phyloP scores from a whole-genome alignment of 73 alveolate species.

The Paramecium bursaria region DNA sequence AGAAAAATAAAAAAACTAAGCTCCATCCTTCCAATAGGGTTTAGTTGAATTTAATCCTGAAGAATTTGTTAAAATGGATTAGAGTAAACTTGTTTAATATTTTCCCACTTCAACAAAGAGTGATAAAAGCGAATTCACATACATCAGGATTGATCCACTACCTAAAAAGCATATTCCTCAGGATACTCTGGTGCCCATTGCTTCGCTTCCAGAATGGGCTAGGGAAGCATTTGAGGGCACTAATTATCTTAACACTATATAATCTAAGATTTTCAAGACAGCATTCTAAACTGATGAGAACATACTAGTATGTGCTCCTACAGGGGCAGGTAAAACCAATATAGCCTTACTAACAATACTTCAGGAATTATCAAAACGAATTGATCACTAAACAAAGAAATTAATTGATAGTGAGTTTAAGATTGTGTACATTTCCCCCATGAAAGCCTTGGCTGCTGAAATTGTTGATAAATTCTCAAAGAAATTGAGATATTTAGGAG shows the following conservation, averaged over 20 bases:
- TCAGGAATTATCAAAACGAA: conserved; percentile 84
- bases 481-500: conserved; percentile 90
- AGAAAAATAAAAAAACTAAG: not conserved
- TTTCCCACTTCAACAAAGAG: conserved; percentile 43
- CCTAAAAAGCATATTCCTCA: conserved; percentile 11
- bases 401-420: conserved; percentile 85
- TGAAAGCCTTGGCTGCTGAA: conserved; percentile 98
- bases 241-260: conserved; percentile 88
- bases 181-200: not conserved
- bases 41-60: conserved; percentile 49
- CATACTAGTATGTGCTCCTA: conserved; percentile 97
- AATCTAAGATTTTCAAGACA: conserved; percentile 87
- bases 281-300: conserved; percentile 92
- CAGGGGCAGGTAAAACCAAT: conserved; percentile 99
- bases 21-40: conserved; percentile 32
- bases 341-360: conserved; percentile 94
- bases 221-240: conserved; percentile 86
- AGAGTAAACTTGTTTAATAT: conserved; percentile 7
- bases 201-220: conserved; percentile 46
- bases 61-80: conserved; percentile 43
- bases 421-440: conserved; percentile 97
- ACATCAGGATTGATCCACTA: conserved; percentile 40
- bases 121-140: conserved; percentile 30
- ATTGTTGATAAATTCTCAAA: conserved; percentile 88
- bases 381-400: conserved; percentile 75